Evolutionary conservation across 2,329 filamentous ascomycete species (phyloP).

Genomic region (Bipolaris victoriae): DNA sequence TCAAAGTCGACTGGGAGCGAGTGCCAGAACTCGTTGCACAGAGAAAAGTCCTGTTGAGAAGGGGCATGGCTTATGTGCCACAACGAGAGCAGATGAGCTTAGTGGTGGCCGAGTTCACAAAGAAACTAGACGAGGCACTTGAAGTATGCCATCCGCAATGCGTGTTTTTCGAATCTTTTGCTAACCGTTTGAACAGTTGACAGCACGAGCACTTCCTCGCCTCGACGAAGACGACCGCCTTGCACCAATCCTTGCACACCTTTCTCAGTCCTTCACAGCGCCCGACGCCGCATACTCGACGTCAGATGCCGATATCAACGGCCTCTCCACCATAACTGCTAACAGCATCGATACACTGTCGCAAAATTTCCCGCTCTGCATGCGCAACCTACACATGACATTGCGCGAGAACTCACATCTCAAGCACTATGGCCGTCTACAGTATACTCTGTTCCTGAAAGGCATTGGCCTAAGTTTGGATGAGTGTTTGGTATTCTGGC

Average conservation of each 20-base stretch:
- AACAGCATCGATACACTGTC: slow-evolving; percentile 76
- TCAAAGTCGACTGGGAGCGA: slow-evolving; percentile 94
- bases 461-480: slow-evolving; percentile 92
- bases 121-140: slow-evolving; percentile 77
- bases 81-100: slow-evolving; percentile 85
- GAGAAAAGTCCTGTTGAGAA: slow-evolving; percentile 72
- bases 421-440: slow-evolving; percentile 90
- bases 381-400: slow-evolving; percentile 87
- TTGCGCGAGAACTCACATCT: slow-evolving; percentile 87
- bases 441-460: slow-evolving; percentile 96
- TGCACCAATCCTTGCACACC: slow-evolving; percentile 73
- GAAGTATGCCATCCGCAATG: slow-evolving; percentile 64
- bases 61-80: slow-evolving; percentile 90
- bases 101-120: slow-evolving; percentile 85
- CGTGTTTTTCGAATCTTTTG: not conserved
- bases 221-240: slow-evolving; percentile 96
- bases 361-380: slow-evolving; percentile 87
- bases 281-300: slow-evolving; percentile 82
- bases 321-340: slow-evolving; percentile 65
- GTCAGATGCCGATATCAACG: slow-evolving; percentile 75
- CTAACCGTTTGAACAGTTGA: slow-evolving; percentile 63
- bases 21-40: slow-evolving; percentile 89
- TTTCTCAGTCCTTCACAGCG: slow-evolving; percentile 95
- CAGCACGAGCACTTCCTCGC: slow-evolving; percentile 85
- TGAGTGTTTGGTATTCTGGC: slow-evolving; percentile 92